phyloP scores from a whole-genome alignment of 345 rosid species.

The Rhodamnia argentea region DNA sequence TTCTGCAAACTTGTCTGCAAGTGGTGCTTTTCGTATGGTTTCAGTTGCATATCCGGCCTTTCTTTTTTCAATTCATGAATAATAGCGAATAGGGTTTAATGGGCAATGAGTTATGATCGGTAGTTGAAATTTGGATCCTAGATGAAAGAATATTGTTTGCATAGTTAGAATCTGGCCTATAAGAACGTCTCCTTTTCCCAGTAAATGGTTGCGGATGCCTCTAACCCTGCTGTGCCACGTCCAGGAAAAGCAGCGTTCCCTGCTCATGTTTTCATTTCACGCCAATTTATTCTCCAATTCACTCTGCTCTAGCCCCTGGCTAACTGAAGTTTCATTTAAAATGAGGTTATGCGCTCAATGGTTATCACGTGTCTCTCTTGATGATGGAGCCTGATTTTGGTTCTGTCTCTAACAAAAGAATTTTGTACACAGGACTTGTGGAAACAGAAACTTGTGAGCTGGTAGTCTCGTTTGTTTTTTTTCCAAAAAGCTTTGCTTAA shows the following conservation, averaged over 20 bases:
- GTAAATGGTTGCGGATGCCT: neutral
- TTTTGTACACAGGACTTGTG: neutral
- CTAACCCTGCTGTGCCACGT: neutral
- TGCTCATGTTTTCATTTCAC: neutral
- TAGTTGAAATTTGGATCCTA: neutral
- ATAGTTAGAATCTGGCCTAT: neutral
- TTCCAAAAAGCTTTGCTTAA: too few relatives aligned
- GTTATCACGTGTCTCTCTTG: neutral
- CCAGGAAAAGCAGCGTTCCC: neutral
- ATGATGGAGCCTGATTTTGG: neutral
- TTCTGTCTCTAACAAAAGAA: neutral
- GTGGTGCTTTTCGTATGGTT: neutral
- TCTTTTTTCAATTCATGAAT: neutral
- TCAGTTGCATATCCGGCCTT: neutral
- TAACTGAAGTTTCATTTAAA: neutral
- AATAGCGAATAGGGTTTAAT: neutral
- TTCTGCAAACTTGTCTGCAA: neutral
- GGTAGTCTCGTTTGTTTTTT: neutral
- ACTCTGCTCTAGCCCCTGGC: neutral
- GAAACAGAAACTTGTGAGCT: neutral
- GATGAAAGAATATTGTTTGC: neutral
- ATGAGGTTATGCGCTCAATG: neutral
- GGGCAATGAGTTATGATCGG: neutral
- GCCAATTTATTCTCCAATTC: neutral
- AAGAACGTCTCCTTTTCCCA: neutral